Conservation (phyloP, 140 eudicot genomes). For the Bidens hawaiensis region DNA sequence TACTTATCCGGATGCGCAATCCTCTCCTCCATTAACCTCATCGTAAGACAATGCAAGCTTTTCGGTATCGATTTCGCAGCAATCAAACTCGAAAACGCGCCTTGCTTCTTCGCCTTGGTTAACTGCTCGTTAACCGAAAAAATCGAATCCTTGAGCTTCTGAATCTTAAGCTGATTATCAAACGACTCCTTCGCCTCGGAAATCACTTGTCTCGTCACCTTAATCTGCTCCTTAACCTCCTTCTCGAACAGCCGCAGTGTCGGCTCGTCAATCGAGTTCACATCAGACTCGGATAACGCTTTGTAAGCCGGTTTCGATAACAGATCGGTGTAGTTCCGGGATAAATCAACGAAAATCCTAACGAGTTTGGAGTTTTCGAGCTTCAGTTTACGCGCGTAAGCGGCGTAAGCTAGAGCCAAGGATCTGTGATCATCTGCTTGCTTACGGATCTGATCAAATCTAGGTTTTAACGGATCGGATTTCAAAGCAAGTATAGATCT, state of each 20-base stretch:
- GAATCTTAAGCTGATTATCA: slow-evolving; percentile 89
- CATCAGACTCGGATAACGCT: slow-evolving; percentile 52
- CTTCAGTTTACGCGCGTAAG: slow-evolving; percentile 90
- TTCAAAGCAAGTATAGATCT: slow-evolving; percentile 73
- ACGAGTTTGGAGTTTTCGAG: slow-evolving; percentile 82
- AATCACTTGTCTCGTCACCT: slow-evolving; percentile 78
- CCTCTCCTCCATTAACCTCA: slow-evolving; percentile 94
- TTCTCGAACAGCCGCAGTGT: slow-evolving; percentile 69
- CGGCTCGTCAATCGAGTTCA: slow-evolving; percentile 52
- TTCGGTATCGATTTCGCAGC: slow-evolving; percentile 94
- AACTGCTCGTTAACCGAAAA: slow-evolving; percentile 84
- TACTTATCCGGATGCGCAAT: slow-evolving; percentile 84
- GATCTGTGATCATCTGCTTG: slow-evolving; percentile 86
- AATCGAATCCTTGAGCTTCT: slow-evolving; percentile 83
- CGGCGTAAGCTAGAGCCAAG: slow-evolving; percentile 75
- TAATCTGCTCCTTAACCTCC: slow-evolving; percentile 87
- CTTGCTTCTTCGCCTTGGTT: slow-evolving; percentile 85
- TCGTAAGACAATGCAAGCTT: slow-evolving; percentile 77
- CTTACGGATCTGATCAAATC: slow-evolving; percentile 80
- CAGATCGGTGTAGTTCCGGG: slow-evolving; percentile 70
- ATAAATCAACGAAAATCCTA: slow-evolving; percentile 73
- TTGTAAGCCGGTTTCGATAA: slow-evolving; percentile 50
- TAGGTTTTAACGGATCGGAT: slow-evolving; percentile 81
- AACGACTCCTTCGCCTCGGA: slow-evolving; percentile 87
- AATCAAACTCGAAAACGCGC: slow-evolving; percentile 94